Conservation (phyloP, 129 eudicot genomes). For the Flaveria brownii region DNA sequence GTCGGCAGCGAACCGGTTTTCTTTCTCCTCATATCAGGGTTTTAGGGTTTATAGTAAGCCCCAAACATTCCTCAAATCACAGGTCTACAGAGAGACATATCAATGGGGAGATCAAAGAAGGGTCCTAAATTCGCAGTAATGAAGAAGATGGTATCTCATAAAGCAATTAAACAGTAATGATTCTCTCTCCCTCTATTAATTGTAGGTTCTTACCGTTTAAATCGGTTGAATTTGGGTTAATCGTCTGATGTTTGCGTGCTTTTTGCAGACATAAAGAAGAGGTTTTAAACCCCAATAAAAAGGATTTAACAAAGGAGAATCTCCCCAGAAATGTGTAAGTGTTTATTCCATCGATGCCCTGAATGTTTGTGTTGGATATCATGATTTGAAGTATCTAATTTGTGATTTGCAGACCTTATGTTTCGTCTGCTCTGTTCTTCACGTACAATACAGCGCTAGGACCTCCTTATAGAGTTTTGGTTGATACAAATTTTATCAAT, state of each 20-base stretch:
- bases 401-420: conserved; percentile 64
- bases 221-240: not conserved
- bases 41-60: conserved; percentile 5
- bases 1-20: not conserved
- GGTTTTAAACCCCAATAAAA: conserved; percentile 85
- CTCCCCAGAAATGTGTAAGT: conserved; percentile 97
- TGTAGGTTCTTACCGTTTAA: not conserved
- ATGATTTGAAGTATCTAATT: not conserved
- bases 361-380: not conserved
- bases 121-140: conserved; percentile 86
- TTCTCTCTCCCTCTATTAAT: not conserved
- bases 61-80: not conserved
- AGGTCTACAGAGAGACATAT: conserved; percentile 4
- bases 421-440: conserved; percentile 89
- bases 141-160: conserved; percentile 84
- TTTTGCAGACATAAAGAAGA: conserved; percentile 69
- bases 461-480: conserved; percentile 91
- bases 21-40: not conserved
- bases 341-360: not conserved
- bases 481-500: conserved; percentile 96
- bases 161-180: conserved; percentile 74
- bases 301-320: conserved; percentile 61
- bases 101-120: conserved; percentile 91
- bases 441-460: conserved; percentile 82
- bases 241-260: not conserved